phyloP scores from a whole-genome alignment of 495 filamentous ascomycete species.

The Talaromyces proteolyticus region DNA sequence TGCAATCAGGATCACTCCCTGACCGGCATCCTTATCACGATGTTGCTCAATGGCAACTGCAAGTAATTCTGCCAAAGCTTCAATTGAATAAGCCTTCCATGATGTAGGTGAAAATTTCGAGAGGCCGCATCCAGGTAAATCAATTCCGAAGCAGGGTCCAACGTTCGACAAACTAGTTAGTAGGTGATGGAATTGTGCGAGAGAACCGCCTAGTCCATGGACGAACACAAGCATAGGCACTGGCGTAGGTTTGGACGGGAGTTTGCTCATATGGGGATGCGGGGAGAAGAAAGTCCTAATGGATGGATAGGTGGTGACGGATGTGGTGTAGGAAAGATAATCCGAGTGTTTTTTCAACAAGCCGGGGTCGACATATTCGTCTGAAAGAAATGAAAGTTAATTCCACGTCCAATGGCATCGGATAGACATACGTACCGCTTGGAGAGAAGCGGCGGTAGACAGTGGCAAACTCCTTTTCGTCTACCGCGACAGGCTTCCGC shows the following conservation, averaged over 20 bases:
- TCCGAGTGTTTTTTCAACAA: constrained; percentile 72
- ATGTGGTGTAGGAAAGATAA: constrained; percentile 65
- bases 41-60: constrained; percentile 66
- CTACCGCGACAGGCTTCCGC: neutral
- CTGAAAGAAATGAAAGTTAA: neutral
- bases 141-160: constrained; percentile 83
- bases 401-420: neutral
- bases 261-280: constrained; percentile 72
- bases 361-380: constrained; percentile 55
- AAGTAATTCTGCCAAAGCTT: constrained; percentile 69
- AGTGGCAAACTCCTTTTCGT: constrained; percentile 1
- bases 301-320: constrained; percentile 61
- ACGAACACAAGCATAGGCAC: constrained; percentile 86
- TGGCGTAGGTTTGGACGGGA: constrained; percentile 64
- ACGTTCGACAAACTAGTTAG: constrained; percentile 77
- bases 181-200: constrained; percentile 80
- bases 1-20: constrained; percentile 74
- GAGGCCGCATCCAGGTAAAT: constrained; percentile 82
- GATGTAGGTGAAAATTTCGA: constrained; percentile 63
- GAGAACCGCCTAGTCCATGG: constrained; percentile 84
- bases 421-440: neutral
- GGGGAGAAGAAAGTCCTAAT: constrained; percentile 79
- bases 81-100: constrained; percentile 76
- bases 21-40: constrained; percentile 55
- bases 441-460: constrained; percentile 6